Evolutionary conservation across 2,329 filamentous ascomycete genomes (phyloP), one percentile per base, ranked within the genome.

Genomic region (Exserohilum turcica): DNA sequence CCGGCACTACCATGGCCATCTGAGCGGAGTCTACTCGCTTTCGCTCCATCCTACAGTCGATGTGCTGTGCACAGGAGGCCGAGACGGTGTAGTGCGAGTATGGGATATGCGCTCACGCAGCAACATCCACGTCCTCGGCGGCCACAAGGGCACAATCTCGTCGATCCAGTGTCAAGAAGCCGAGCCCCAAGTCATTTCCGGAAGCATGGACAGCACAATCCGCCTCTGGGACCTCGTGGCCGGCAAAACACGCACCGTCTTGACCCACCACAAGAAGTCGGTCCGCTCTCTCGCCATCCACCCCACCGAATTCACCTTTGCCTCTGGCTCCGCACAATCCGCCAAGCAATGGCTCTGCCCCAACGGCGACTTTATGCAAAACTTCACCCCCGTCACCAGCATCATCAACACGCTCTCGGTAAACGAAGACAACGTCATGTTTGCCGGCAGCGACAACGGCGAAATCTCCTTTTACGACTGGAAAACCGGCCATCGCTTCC

Each of bases 301-400:
- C 71, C 94, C 95, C 0, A 86, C 85, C 55, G 94, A 99, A 75
- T 99, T 96, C 72, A 99, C 95, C 0, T 99, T 99, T 72, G 94
- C 94, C 4, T 92, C 86, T 55, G 94, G 89, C 37, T 96, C 91
- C 68, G 92, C 93, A 0, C 89, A 90, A 19, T 92, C 90, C 72
- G 97, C 99, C 78, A 99, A 99, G 80, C 94, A 99, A 78, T 99
- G 94, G 93, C 97, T 97, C 75, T 97, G 92, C 64, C 95, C 95
- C 1, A 92, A 97, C 72, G 95, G 93, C 32, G 91, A 91, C 13
- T 97, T 99, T 73, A 99, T 99, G 94, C 92, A 97, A 75, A 97
- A 97, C 72, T 97, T 97, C 68, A 91, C 96, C 37, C 93, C 93
- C 4, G 93, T 97, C 70, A 97, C 97, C 68, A 86, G 91, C 55